phyloP scores from a whole-genome alignment of 2,329 filamentous ascomycete genomes.

The Pestalotiopsis sp. region DNA sequence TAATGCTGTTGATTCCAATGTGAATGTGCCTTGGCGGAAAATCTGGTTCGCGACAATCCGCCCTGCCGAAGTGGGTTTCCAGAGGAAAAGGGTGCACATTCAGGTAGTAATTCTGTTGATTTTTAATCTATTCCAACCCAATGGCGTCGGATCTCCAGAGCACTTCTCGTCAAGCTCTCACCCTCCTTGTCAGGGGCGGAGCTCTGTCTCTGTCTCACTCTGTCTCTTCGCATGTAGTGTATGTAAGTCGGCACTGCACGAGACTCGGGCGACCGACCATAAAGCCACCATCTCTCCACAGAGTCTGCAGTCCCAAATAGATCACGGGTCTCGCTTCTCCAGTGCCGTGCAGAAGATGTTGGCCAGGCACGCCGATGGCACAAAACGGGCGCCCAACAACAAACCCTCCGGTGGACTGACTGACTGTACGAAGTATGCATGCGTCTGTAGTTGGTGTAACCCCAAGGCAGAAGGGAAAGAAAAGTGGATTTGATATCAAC shows the following conservation, averaged over 20 bases:
- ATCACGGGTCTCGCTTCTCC: not conserved
- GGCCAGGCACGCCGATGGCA: not conserved
- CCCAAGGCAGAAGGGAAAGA: not conserved
- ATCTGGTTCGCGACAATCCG: not conserved
- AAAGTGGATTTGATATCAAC: not conserved
- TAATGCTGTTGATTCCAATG: not conserved
- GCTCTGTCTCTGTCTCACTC: not conserved
- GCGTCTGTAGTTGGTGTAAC: not conserved
- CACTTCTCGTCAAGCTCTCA: not conserved
- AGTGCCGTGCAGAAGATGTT: not conserved
- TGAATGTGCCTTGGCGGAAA: not conserved
- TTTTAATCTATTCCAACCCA: constrained; percentile 6
- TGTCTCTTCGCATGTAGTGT: too few species aligned
- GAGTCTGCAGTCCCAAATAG: not conserved
- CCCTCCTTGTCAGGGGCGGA: not conserved
- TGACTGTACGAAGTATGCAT: not conserved
- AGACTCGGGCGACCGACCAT: not conserved
- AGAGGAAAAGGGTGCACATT: not conserved
- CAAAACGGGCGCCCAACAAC: not conserved
- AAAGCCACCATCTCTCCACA: not conserved
- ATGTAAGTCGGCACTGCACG: not conserved
- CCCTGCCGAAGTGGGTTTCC: not conserved
- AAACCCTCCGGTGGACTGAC: not conserved
- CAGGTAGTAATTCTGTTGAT: not conserved
- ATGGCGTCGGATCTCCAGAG: not conserved